These are phyloP conservation scores for Coprinopsis marcescibilis DNA, from an alignment of 768 basidiomycete species.

Conservation along the genomic window DNA sequence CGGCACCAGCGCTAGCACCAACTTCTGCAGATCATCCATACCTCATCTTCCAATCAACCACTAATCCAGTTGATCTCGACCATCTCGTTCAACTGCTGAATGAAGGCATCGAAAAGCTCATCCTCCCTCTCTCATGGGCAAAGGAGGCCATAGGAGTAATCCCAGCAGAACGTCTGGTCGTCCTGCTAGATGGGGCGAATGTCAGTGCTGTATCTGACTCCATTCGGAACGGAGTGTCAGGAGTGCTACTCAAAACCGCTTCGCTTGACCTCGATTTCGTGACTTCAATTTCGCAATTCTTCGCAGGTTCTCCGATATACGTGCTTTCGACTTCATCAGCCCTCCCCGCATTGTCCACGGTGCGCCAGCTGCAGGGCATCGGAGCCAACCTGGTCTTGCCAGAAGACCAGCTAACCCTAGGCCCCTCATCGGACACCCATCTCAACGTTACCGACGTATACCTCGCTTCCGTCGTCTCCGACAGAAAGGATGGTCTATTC, in stretches of 20 bases:
- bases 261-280: constrained; percentile 72
- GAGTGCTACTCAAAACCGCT: constrained; percentile 73
- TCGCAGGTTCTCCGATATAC: constrained; percentile 54
- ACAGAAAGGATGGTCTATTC: constrained; percentile 88
- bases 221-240: constrained; percentile 67
- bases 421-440: constrained; percentile 44
- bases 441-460: constrained; percentile 82
- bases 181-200: constrained; percentile 71
- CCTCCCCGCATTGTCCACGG: constrained; percentile 51
- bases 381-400: constrained; percentile 69
- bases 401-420: constrained; percentile 60
- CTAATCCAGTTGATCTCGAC: constrained; percentile 41
- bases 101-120: constrained; percentile 72
- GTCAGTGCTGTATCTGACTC: constrained; percentile 72
- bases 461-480: constrained; percentile 74
- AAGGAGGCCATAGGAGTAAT: constrained; percentile 63
- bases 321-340: constrained; percentile 46
- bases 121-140: constrained; percentile 62
- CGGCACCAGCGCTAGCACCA: constrained; percentile 25
- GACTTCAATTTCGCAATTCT: constrained; percentile 72
- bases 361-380: constrained; percentile 54
- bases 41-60: constrained; percentile 48
- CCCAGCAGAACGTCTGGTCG: constrained; percentile 65
- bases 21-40: constrained; percentile 36
- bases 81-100: constrained; percentile 65